A percentile compares a stretch with the other conserved stretches of the same genome.
Evolutionary conservation across 176 grass and related monocot genomes (phyloP).

Genomic region (Carex parvula): DNA sequence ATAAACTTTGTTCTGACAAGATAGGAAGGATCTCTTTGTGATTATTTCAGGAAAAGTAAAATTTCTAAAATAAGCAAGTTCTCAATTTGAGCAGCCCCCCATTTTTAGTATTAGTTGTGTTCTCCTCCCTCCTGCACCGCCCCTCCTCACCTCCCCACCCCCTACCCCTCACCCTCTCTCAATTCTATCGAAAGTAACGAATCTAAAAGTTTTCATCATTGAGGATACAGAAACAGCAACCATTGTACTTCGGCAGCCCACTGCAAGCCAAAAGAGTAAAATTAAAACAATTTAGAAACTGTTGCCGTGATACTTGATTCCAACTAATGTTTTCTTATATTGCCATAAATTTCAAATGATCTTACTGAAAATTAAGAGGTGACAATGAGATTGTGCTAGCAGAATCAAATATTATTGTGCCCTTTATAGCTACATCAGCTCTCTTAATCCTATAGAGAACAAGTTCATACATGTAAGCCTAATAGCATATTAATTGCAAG

Average conservation of each 20-base stretch:
- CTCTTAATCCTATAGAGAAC: slow-evolving; percentile 42
- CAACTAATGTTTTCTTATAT: neutral
- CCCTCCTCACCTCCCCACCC: neutral
- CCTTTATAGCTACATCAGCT: slow-evolving; percentile 52
- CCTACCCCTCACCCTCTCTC: neutral
- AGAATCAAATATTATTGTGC: slow-evolving; percentile 63
- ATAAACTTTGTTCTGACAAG: neutral
- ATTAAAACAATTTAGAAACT: neutral
- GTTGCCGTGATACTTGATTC: neutral
- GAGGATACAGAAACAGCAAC: slow-evolving; percentile 92
- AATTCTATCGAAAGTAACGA: neutral
- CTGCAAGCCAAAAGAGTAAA: slow-evolving; percentile 41
- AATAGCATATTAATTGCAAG: neutral
- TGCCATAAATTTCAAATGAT: slow-evolving; percentile 1
- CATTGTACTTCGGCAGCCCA: slow-evolving; percentile 70
- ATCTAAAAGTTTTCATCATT: slow-evolving; percentile 6
- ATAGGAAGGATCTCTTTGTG: neutral
- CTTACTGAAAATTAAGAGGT: slow-evolving; percentile 69
- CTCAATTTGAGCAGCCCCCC: neutral
- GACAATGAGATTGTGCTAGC: slow-evolving; percentile 58
- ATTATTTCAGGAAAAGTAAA: neutral
- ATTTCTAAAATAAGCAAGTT: neutral
- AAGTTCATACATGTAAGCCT: slow-evolving; percentile 29
- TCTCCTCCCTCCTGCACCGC: neutral
- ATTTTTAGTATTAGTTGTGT: neutral